Conservation (phyloP, 1,139 yeast genomes). For the Geotrichum cucujoidarum region DNA sequence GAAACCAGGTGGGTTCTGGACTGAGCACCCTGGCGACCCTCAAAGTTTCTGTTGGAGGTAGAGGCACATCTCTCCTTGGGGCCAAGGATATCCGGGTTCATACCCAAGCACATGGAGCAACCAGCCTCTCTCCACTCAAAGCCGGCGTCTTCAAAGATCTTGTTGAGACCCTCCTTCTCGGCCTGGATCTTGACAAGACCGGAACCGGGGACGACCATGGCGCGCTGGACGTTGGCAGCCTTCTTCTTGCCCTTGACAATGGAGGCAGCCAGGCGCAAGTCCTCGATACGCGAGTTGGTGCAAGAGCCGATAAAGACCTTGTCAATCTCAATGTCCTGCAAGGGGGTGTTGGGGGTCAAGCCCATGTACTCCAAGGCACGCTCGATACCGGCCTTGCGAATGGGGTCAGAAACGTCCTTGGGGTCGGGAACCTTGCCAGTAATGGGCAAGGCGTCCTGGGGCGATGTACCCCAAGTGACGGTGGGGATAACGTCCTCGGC, state of each 20-base stretch:
- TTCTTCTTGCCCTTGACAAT: conserved; percentile 88
- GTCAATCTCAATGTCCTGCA: conserved; percentile 68
- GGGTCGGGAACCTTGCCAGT: conserved; percentile 91
- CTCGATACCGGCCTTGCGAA: conserved; percentile 76
- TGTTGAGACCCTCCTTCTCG: conserved; percentile 89
- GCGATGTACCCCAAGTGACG: conserved; percentile 98
- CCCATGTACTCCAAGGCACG: conserved; percentile 93
- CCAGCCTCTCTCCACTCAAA: conserved; percentile 99
- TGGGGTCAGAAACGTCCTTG: conserved; percentile 60
- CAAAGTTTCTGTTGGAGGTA: conserved; percentile 96
- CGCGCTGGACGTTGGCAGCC: conserved; percentile 75
- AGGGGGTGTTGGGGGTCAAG: conserved; percentile 73
- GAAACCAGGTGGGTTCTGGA: conserved; percentile 98
- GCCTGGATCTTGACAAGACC: conserved; percentile 92
- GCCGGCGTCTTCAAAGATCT: conserved; percentile 85
- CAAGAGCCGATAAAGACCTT: conserved; percentile 97
- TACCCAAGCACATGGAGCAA: conserved; percentile 98
- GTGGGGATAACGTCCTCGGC: conserved; percentile 90
- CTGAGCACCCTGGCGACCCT: conserved; percentile 96
- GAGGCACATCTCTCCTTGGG: conserved; percentile 98
- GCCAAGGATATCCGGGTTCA: conserved; percentile 94
- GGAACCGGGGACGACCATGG: conserved; percentile 94
- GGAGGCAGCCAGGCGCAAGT: conserved; percentile 88
- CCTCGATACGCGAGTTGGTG: conserved; percentile 96
- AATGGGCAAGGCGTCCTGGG: conserved; percentile 96